Conservation (phyloP, 345 rosid genomes). For the Sonneratia caseolaris region DNA sequence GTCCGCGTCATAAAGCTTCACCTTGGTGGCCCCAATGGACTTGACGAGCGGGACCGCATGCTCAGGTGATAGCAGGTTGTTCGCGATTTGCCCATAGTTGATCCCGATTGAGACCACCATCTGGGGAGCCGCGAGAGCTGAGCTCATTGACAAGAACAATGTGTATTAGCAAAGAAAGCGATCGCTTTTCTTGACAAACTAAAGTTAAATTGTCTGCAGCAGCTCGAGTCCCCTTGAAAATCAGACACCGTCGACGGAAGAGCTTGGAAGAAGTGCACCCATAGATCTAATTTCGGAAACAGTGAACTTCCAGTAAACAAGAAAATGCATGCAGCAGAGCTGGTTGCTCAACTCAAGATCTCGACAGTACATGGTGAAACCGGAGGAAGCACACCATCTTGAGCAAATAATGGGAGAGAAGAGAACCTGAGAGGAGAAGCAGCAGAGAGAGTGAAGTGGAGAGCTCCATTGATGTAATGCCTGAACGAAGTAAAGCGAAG, state of each 20-base stretch:
- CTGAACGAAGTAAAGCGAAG: not conserved
- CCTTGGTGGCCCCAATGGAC: slow-evolving; percentile 31
- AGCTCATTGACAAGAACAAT: not conserved
- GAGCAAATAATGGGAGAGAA: too few relatives aligned
- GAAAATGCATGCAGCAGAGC: not conserved
- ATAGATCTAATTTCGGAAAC: too few relatives aligned
- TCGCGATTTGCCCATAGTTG: slow-evolving; percentile 42
- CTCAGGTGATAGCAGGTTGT: slow-evolving; percentile 34
- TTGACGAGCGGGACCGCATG: slow-evolving; percentile 34
- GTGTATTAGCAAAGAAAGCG: not conserved
- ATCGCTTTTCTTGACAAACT: too few relatives aligned
- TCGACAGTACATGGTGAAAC: not conserved
- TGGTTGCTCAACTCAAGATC: not conserved
- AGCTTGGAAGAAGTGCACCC: too few relatives aligned
- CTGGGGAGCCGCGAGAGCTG: slow-evolving; percentile 2
- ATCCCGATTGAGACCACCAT: slow-evolving; percentile 26
- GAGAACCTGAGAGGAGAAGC: slow-evolving; percentile 7
- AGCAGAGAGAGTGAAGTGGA: not conserved
- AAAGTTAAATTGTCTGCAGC: too few relatives aligned
- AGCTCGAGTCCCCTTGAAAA: too few relatives aligned
- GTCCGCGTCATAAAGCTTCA: slow-evolving; percentile 43
- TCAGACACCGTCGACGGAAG: too few relatives aligned
- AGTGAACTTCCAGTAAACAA: not conserved
- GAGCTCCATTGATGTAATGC: slow-evolving; percentile 7
- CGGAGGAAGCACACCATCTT: too few relatives aligned